A percentile compares a stretch with the other conserved stretches of the same genome.
phyloP scores from a whole-genome alignment of 371 early-diverging fungal genomes.

The Mortierella sp. region DNA sequence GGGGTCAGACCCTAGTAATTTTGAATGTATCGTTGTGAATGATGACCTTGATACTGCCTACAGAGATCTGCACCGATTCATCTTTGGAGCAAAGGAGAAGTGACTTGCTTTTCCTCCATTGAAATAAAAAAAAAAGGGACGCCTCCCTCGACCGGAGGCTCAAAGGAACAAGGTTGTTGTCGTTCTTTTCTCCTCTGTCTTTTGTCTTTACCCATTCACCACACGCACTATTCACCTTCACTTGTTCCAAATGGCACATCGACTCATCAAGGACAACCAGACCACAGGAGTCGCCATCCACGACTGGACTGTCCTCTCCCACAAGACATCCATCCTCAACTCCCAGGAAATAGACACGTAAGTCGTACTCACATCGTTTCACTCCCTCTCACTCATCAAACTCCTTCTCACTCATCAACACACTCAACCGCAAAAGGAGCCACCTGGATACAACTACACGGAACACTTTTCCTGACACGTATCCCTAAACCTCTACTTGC shows the following conservation, averaged over 20 bases:
- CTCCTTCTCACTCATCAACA: not conserved
- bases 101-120: not conserved
- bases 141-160: not conserved
- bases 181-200: no score
- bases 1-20: conserved; percentile 73
- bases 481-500: not conserved
- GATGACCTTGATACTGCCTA: conserved; percentile 88
- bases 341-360: conserved; percentile 81
- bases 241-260: conserved; percentile 11
- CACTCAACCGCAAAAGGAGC: not conserved
- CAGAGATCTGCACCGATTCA: conserved; percentile 71
- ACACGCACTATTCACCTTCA: not conserved
- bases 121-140: not conserved
- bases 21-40: conserved; percentile 87
- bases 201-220: not conserved
- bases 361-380: not conserved
- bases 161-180: not conserved
- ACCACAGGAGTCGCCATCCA: conserved; percentile 65
- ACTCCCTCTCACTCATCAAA: not conserved
- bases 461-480: not conserved
- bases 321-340: conserved; percentile 79
- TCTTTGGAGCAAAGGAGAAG: conserved; percentile 58
- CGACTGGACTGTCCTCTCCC: conserved; percentile 77
- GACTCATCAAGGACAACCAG: conserved; percentile 50
- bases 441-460: not conserved